These are phyloP conservation scores for Pilatotrama ljubarskyi DNA, from an alignment of 768 basidiomycete genomes.

Conservation along the genomic window DNA sequence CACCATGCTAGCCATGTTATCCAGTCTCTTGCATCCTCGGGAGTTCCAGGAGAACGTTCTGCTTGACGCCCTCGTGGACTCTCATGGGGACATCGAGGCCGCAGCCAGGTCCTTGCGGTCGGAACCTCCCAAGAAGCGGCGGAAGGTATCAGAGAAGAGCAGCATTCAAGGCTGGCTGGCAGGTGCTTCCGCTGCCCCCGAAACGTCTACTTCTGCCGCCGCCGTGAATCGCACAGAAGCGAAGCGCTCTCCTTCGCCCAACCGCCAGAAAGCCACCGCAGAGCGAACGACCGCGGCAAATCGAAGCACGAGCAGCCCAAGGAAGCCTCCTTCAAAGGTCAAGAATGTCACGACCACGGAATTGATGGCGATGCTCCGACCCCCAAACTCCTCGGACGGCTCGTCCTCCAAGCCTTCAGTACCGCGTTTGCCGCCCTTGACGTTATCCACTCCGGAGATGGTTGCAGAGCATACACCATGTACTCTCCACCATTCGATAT, in stretches of 20 bases:
- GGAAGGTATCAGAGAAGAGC: constrained; percentile 39
- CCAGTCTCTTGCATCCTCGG: constrained; percentile 49
- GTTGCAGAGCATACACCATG: constrained; percentile 73
- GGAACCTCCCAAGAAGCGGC: constrained; percentile 40
- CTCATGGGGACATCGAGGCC: constrained; percentile 54
- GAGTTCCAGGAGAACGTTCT: constrained; percentile 42
- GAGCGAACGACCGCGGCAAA: background rate
- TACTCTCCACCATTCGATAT: constrained; percentile 66
- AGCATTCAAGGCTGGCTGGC: constrained; percentile 58
- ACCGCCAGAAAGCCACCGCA: background rate
- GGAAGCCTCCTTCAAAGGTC: constrained; percentile 18
- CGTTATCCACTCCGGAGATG: constrained; percentile 59
- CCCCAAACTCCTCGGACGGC: constrained; percentile 42
- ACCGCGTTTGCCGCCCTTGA: constrained; percentile 51
- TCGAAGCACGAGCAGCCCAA: background rate
- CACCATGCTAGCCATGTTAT: constrained; percentile 63
- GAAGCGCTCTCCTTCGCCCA: background rate
- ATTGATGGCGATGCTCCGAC: constrained; percentile 58
- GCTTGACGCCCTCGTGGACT: constrained; percentile 58
- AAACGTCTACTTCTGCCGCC: background rate
- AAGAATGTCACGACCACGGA: constrained; percentile 40
- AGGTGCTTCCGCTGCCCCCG: constrained; percentile 7
- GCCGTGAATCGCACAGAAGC: too few species aligned
- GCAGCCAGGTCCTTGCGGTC: constrained; percentile 47
- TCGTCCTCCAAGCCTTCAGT: constrained; percentile 30